phyloP scores from a whole-genome alignment of 805 yeast species.

The Torulaspora gathmanii region DNA sequence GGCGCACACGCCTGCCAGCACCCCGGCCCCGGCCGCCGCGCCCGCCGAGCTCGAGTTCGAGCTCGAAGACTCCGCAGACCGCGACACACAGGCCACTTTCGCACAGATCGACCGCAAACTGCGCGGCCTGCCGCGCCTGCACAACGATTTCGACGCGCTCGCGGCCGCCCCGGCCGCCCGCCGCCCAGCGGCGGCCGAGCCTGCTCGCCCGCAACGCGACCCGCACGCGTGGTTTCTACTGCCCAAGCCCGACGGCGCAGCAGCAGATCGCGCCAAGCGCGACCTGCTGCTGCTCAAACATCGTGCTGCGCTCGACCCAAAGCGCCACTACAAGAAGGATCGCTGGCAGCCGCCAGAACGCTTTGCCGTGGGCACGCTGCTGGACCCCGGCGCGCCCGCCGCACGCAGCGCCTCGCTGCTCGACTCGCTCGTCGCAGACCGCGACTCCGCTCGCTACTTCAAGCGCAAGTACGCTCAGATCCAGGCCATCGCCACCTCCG shows the following conservation, averaged over 20 bases:
- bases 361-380: constrained; percentile 84
- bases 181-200: no score
- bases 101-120: constrained; percentile 27
- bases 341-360: constrained; percentile 71
- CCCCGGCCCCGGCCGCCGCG: no score
- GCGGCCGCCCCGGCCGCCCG: not conserved
- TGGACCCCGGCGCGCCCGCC: constrained; percentile 70
- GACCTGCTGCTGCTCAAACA: constrained; percentile 77
- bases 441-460: constrained; percentile 66
- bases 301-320: constrained; percentile 90
- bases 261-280: constrained; percentile 52
- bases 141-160: constrained; percentile 30
- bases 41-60: no score
- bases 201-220: no score
- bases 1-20: no score
- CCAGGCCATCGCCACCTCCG: constrained; percentile 56
- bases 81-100: constrained; percentile 21
- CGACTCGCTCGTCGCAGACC: constrained; percentile 76
- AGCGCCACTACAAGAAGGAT: constrained; percentile 88
- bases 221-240: constrained; percentile 72
- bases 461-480: constrained; percentile 79
- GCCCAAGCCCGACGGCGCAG: constrained; percentile 71
- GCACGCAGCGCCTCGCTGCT: constrained; percentile 75
- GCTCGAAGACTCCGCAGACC: constrained; percentile 2
- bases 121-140: constrained; percentile 30